Conservation (phyloP, 1,284 basidiomycete genomes). For the Apiotrichum porosum region DNA sequence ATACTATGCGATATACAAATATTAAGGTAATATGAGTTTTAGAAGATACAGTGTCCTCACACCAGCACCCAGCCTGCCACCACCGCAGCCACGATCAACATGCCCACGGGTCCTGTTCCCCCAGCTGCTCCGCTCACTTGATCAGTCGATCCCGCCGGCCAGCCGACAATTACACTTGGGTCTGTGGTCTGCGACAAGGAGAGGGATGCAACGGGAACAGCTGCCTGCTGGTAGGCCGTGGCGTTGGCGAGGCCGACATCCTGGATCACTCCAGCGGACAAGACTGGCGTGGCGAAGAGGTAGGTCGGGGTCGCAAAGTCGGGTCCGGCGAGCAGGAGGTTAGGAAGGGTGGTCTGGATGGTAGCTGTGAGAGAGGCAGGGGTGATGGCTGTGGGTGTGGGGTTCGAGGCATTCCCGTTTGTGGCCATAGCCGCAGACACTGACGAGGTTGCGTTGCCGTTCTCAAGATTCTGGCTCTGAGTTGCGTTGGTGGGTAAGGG, state of each 20-base stretch:
- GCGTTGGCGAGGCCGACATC: conserved; percentile 30
- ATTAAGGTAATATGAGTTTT: too few species aligned
- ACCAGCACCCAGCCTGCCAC: too few species aligned
- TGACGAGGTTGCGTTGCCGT: conserved; percentile 1
- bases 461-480: not conserved
- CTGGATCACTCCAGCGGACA: conserved; percentile 46
- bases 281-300: conserved; percentile 54
- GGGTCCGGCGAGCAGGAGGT: conserved; percentile 65
- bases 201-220: conserved; percentile 26
- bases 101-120: too few species aligned
- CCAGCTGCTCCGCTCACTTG: too few species aligned
- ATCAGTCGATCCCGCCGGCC: too few species aligned
- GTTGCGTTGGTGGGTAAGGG: conserved; percentile 20
- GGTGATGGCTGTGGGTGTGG: too few species aligned
- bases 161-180: too few species aligned
- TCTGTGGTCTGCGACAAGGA: not conserved
- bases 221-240: conserved; percentile 20
- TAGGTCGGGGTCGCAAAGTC: conserved; percentile 63
- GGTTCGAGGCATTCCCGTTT: too few species aligned
- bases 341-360: conserved; percentile 68
- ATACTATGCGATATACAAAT: too few species aligned
- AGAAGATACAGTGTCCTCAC: too few species aligned
- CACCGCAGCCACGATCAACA: too few species aligned
- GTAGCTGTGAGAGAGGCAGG: conserved; percentile 38
- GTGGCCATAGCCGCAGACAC: conserved; percentile 20